These are phyloP conservation scores for Saprolegnia diclina DNA, from an alignment of 352 stramenopile genomes.

Conservation along the genomic window DNA sequence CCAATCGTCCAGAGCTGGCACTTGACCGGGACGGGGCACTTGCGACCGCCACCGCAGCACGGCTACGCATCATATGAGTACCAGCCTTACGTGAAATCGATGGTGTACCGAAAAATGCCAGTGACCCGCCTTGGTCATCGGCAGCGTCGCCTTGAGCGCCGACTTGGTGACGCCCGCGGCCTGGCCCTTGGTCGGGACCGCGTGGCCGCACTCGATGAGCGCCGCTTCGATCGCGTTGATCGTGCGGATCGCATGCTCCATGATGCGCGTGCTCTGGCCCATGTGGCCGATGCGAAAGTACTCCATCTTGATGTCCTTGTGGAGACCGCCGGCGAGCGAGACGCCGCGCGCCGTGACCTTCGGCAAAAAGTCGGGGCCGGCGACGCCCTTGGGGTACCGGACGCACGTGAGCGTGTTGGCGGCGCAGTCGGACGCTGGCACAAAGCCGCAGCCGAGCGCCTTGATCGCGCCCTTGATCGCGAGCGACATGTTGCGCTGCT, in stretches of 20 bases:
- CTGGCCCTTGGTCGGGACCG: conserved; percentile 48
- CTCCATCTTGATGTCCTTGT: conserved; percentile 78
- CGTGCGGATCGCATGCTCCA: conserved; percentile 72
- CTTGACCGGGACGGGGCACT: conserved; percentile 56
- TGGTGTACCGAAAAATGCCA: background rate
- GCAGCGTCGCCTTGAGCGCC: conserved; percentile 32
- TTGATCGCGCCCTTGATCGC: conserved; percentile 65
- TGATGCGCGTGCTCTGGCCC: conserved; percentile 62
- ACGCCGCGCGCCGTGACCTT: conserved; percentile 67
- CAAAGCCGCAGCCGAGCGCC: conserved; percentile 51
- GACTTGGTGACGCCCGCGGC: conserved; percentile 49
- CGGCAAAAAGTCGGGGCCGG: conserved; percentile 58
- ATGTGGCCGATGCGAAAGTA: conserved; percentile 85
- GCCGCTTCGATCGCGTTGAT: conserved; percentile 64
- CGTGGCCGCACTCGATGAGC: conserved; percentile 64
- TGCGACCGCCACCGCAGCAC: background rate
- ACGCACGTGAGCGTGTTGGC: conserved; percentile 73
- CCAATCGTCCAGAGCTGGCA: conserved; percentile 64
- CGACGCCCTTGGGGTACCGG: conserved; percentile 60
- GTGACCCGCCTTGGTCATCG: background rate
- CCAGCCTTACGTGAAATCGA: too few species aligned
- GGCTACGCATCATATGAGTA: too few species aligned
- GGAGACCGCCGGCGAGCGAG: conserved; percentile 62
- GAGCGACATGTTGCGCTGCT: conserved; percentile 52
- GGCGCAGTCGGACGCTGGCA: conserved; percentile 42